Conservation (phyloP, 441 rosid genomes). For the Jatropha podagrica region DNA sequence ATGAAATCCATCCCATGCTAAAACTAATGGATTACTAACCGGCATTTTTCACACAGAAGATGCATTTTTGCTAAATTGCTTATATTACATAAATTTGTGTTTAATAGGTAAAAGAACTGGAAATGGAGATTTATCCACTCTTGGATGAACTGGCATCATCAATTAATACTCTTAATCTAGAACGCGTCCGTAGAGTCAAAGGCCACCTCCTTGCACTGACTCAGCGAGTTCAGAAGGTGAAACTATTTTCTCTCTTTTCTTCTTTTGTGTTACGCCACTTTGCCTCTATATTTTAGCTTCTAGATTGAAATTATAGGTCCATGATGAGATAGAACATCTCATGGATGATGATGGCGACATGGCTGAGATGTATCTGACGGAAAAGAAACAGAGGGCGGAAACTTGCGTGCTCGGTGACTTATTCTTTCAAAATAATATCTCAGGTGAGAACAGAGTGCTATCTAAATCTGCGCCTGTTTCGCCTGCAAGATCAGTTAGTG, state of each 20-base stretch:
- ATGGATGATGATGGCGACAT: slow-evolving; percentile 99
- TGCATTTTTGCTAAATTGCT: slow-evolving; percentile 6
- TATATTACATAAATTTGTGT: slow-evolving; percentile 7
- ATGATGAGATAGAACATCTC: slow-evolving; percentile 92
- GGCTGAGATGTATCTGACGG: slow-evolving; percentile 98
- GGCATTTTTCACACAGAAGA: neutral
- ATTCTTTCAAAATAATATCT: slow-evolving; percentile 37
- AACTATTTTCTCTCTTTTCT: slow-evolving; percentile 18
- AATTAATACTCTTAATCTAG: slow-evolving; percentile 83
- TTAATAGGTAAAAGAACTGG: slow-evolving; percentile 80
- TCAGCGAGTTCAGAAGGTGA: slow-evolving; percentile 96
- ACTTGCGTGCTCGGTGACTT: slow-evolving; percentile 51
- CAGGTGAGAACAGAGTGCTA: slow-evolving; percentile 33
- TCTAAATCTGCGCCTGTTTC: slow-evolving; percentile 92
- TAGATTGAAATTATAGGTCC: slow-evolving; percentile 58
- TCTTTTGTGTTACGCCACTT: slow-evolving; percentile 16
- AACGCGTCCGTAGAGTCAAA: slow-evolving; percentile 84
- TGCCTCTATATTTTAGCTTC: slow-evolving; percentile 24
- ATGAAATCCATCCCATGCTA: neutral
- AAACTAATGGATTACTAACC: neutral
- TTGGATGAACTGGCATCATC: slow-evolving; percentile 86
- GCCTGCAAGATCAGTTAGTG: slow-evolving; percentile 61
- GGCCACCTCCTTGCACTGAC: slow-evolving; percentile 90
- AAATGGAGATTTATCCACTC: slow-evolving; percentile 85
- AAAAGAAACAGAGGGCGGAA: slow-evolving; percentile 78